phyloP scores from a whole-genome alignment of 1,284 basidiomycete species.

The Fomitiporia mediterranea region DNA sequence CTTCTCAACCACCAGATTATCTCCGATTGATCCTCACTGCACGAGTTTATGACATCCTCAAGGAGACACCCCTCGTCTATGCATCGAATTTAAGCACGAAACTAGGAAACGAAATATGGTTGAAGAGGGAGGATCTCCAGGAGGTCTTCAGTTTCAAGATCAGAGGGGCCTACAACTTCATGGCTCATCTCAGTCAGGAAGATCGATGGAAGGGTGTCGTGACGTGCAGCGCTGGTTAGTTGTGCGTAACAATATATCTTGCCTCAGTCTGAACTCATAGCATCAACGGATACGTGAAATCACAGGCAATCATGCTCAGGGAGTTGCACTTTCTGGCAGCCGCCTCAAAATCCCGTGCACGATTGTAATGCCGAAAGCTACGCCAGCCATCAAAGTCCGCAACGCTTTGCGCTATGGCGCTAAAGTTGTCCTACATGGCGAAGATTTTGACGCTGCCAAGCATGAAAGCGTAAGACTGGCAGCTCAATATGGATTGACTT shows the following conservation, averaged over 20 bases:
- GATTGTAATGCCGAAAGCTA: slow-evolving; percentile 96
- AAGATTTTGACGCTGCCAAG: slow-evolving; percentile 97
- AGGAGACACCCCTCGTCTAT: slow-evolving; percentile 87
- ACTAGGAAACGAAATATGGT: slow-evolving; percentile 89
- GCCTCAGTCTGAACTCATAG: slow-evolving; percentile 20
- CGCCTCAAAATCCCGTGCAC: slow-evolving; percentile 90
- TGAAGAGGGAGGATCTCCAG: slow-evolving; percentile 94
- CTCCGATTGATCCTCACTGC: slow-evolving; percentile 89
- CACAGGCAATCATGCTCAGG: slow-evolving; percentile 96
- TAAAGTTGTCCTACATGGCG: slow-evolving; percentile 89
- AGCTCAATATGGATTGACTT: slow-evolving; percentile 70
- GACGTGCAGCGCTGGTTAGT: slow-evolving; percentile 95
- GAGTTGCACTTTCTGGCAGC: slow-evolving; percentile 90
- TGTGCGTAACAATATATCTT: slow-evolving; percentile 36
- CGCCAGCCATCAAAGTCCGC: slow-evolving; percentile 93
- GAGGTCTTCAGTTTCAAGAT: slow-evolving; percentile 99
- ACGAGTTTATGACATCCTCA: slow-evolving; percentile 91
- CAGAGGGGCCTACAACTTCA: slow-evolving; percentile 97
- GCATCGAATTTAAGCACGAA: slow-evolving; percentile 84
- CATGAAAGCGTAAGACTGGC: slow-evolving; percentile 89
- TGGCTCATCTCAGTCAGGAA: slow-evolving; percentile 84
- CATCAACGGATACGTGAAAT: slow-evolving; percentile 12
- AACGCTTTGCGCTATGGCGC: slow-evolving; percentile 93
- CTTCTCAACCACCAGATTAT: slow-evolving; percentile 84
- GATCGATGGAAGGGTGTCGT: slow-evolving; percentile 97